A percentile compares a stretch with the other conserved stretches of the same genome.
These are phyloP conservation scores for Trichosporon asahii DNA, from an alignment of 1,284 basidiomycete genomes.

Conservation along the genomic window DNA sequence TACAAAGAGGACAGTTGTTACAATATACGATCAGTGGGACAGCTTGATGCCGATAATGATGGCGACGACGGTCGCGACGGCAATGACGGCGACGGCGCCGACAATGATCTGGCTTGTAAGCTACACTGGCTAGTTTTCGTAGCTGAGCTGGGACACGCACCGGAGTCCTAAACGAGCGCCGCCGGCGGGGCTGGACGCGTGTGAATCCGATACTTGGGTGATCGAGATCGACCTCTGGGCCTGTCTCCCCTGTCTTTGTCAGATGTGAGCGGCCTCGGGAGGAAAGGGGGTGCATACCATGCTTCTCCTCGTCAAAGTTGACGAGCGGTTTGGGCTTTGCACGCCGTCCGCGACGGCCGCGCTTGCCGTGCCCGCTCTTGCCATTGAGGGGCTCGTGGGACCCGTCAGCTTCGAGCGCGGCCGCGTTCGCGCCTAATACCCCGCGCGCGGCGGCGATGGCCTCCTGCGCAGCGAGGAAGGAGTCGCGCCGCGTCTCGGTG, in stretches of 20 bases:
- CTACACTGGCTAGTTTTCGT: too few relatives aligned
- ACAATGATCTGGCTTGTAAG: slow-evolving; percentile 19
- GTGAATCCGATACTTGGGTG: slow-evolving; percentile 1
- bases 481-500: background rate
- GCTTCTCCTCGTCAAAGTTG: slow-evolving; percentile 7
- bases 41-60: slow-evolving; percentile 12
- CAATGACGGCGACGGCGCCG: slow-evolving; percentile 25
- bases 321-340: background rate
- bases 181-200: background rate
- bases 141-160: too few relatives aligned
- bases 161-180: background rate
- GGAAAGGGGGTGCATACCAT: background rate
- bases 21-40: background rate
- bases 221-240: background rate
- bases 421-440: slow-evolving; percentile 10
- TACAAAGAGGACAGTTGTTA: background rate
- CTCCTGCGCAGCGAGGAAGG: background rate
- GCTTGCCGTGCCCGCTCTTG: background rate
- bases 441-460: background rate
- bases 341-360: background rate
- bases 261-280: background rate
- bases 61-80: slow-evolving; percentile 31
- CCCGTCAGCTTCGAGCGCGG: background rate
- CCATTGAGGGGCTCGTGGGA: background rate
- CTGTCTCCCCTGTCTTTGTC: background rate